Evolutionary conservation across 2,329 filamentous ascomycete genomes (phyloP), one percentile per base, ranked within the genome.

Genomic region (Hypoxylon sp.): DNA sequence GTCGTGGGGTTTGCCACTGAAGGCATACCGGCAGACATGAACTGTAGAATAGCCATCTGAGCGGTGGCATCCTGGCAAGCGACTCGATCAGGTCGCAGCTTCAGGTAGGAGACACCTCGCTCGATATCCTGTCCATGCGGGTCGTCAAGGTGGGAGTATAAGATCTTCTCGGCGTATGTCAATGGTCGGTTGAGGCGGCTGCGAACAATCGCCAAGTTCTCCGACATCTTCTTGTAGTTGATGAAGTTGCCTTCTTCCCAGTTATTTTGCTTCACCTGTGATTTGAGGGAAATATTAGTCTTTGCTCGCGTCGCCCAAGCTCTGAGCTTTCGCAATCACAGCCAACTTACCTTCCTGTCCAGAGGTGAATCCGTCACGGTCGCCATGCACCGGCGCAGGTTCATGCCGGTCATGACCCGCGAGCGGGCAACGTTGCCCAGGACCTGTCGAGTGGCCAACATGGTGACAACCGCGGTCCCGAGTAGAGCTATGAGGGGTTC

Each of bases 171-270:
- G 80, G 94, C 93, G 80, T 91, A 97, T 75, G 94, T 96, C 76
- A 99, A 89, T 74, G 96, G 96, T 75, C 93, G 91, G 85, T 97
- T 97, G 73, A 99, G 88, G 77, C 96, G 91, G 76, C 85, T 81
- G 78, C 96, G 92, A 74, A 99, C 96, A 81, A 99, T 89, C 76
- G 89, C 85, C 67, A 99, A 88, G 88, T 97, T 98, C 86, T 98
- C 94, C 75, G 92, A 94, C 94, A 98, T 97, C 88, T 97, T 97
- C 88, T 93, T 94, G 82, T 99, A 99, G 88, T 97, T 97, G 87
- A 98, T 97, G 87, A 93, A 97, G 88, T 96, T 96, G 82, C 88
- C 89, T 82, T 94, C 91, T 84, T 99, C 96, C 87, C 90, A 93
- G 84, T 93, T 97, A 87, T 95, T 97, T 88, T 98, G 97, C 82